A percentile compares a stretch with the other conserved stretches of the same genome.
These are phyloP conservation scores for Colletotrichum caudatum DNA, from an alignment of 2,329 filamentous ascomycete genomes.

Conservation along the genomic window DNA sequence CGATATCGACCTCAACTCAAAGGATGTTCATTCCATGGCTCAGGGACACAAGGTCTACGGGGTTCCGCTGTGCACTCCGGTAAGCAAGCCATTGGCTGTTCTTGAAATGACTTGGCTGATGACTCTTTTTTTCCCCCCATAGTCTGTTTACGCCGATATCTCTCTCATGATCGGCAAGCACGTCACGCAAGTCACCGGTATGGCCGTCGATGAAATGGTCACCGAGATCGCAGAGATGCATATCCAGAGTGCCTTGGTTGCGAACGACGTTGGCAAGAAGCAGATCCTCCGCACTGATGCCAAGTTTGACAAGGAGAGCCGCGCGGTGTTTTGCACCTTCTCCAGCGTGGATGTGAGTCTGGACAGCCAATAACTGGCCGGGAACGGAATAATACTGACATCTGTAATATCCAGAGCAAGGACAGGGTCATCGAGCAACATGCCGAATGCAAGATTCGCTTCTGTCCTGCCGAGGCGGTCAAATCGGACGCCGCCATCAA, in stretches of 20 bases:
- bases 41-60: slow-evolving; percentile 77
- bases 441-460: slow-evolving; percentile 69
- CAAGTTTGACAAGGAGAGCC: slow-evolving; percentile 58
- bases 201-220: slow-evolving; percentile 66
- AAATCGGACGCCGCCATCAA: no score
- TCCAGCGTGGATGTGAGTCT: slow-evolving; percentile 33
- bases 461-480: slow-evolving; percentile 41
- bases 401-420: slow-evolving; percentile 69
- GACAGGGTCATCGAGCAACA: slow-evolving; percentile 71
- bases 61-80: slow-evolving; percentile 72
- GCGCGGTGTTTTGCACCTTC: slow-evolving; percentile 11
- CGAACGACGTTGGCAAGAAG: slow-evolving; percentile 56
- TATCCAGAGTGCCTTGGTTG: slow-evolving; percentile 77
- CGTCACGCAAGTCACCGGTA: slow-evolving; percentile 70
- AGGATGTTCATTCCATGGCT: slow-evolving; percentile 70
- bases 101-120: not conserved
- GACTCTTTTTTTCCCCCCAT: not conserved
- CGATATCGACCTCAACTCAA: slow-evolving; percentile 68
- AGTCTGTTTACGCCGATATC: slow-evolving; percentile 67
- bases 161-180: slow-evolving; percentile 73
- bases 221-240: slow-evolving; percentile 76
- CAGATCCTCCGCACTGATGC: slow-evolving; percentile 73
- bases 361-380: slow-evolving; percentile 58
- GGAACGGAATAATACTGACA: no score
- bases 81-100: not conserved